Evolutionary conservation across 257 asterid species (phyloP), one percentile per base, ranked within the genome.

Genomic region (Solanum piurae): DNA sequence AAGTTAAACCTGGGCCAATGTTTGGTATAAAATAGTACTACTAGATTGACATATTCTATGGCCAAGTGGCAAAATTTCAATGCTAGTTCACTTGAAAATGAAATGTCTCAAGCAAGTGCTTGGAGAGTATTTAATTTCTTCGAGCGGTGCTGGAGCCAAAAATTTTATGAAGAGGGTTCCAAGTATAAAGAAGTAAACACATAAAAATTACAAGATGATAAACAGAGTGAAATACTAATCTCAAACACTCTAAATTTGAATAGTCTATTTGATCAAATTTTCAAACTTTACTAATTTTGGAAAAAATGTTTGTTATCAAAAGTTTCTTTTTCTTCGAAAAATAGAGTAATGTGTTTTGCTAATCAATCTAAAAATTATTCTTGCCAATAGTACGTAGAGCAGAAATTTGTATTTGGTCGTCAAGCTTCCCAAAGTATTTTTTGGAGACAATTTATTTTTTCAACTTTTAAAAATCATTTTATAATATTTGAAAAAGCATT

Each of bases 111-210:
- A 18, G 40, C 12, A 33, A 9, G 79, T 21, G n/a, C 1, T 71
- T 7, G 40, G 77, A 72, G 44, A 72, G 25, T 34, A 72, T 34
- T 72, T 52, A 52, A 18, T 52, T 72, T 1, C 18, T 18, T 72
- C 6, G 0, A 13, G 38, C 9, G 1, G 1, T 52, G 10, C 0
- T 0, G 0, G 2, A 52, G 0, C 0, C 10, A 52, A 52, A 52
- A 18, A 6, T 52, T 52, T 0, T 46, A 0, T 46, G 20, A 46
- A 46, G 55, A 1, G n/a, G 1, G 4, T 6, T 55, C 2, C 0
- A 52, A 52, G 4, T 55, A 55, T 55, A 55, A 55, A 55, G 4
- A 55, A 55, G 1, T 7, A 55, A 55, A 55, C 0, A 2, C 1
- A 0, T 52, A 16, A 52, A 49, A 52, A 16, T 52, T 52, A 2